Evolutionary conservation across 495 filamentous ascomycete species (phyloP), one percentile per base, ranked within the genome.

Genomic region (Usnea hakonensis): DNA sequence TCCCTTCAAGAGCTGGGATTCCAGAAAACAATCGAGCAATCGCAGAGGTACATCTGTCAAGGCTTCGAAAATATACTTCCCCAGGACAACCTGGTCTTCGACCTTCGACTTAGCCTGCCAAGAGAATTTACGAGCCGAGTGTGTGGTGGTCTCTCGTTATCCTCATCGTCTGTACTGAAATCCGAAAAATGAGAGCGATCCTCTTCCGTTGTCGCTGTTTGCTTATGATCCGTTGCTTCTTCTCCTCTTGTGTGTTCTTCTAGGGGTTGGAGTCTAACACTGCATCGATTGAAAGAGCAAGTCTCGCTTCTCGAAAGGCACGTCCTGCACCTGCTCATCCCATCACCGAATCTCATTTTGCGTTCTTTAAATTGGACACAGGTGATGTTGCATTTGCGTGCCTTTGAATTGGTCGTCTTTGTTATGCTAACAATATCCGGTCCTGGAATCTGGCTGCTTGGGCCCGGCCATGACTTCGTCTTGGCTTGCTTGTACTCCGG

Each of bases 401-500:
- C 17, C 6, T 19, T 32, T 32, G 48, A n/a, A 14, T 8, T 32
- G 6, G 14, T 52, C 32, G 28, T 52, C 48, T 52, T 19, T 7
- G 13, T 26, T 19, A 17, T 52, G 48, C 48, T 19, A 16, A 21
- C 28, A 32, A 19, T 32, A 16, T 52, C 28, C 28, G 48, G 28
- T 52, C 14, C 6, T n/a, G 41, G 61, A 36, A 54, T 10, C 37
- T 55, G 23, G 19, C 36, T 38, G 35, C 55, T 26, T 40, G 55
- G 19, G 55, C 61, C 46, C n/a, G 43, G 26, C 21, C 44, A 58
- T 11, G 43, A 63, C 23, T 43, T 53, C n/a, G 21, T 46, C 59
- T 33, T 61, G 14, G 9, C 53, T 48, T 40, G 36, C 46, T 16
- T 44, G 41, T 41, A 38, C 13, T 52, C 16, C n/a, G 26, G 35